Evolutionary conservation across 2,329 filamentous ascomycete genomes (phyloP), one percentile per base, ranked within the genome.

Genomic region (Rutstroemia sp.): DNA sequence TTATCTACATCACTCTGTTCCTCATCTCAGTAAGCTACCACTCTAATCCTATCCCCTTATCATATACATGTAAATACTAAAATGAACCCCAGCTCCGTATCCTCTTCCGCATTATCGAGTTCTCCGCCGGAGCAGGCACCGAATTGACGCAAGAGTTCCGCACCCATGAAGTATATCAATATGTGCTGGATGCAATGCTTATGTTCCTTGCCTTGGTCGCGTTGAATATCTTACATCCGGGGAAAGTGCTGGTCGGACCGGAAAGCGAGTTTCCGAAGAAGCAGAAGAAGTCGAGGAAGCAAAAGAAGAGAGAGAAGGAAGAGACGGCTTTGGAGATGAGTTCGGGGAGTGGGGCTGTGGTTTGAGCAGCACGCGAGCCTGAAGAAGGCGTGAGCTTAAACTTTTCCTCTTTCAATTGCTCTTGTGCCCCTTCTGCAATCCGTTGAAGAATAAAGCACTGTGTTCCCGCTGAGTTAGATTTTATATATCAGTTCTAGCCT

Each of bases 81-180:
- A 7, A 34, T 3, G 10, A 3, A 12, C 10, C 1, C 30, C 58
- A 38, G 58, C 61, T 76, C 27, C 78, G 82, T 37, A 84, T 86
- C 65, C 76, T 83, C 60, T 87, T 79, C 69, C 79, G 82, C 30
- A 72, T 87, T 2, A 68, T 74, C 52, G 81, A 86, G 66, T 86
- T 79, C 63, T 72, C 73, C 0, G 70, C 71, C 4, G 79, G 78
- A 61, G 68, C n/a, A 79, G 78, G 38, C 79, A 77, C 63, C 69
- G 71, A 0, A 69, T 80, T 21, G 27, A 39, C 39, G 7, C 14
- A 42, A 9, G 39, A 42, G 16, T 19, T 48, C 19, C 74, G 77
- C 0, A 73, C 68, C 44, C 71, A 80, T 59, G 79, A 83, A 62
- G 72, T 65, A 3, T 85, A 80, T 65, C 73, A 76, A 25, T 79